Evolutionary conservation across 495 filamentous ascomycete species (phyloP), one percentile per base, ranked within the genome.

Genomic region (Penicillium ochrochloron): DNA sequence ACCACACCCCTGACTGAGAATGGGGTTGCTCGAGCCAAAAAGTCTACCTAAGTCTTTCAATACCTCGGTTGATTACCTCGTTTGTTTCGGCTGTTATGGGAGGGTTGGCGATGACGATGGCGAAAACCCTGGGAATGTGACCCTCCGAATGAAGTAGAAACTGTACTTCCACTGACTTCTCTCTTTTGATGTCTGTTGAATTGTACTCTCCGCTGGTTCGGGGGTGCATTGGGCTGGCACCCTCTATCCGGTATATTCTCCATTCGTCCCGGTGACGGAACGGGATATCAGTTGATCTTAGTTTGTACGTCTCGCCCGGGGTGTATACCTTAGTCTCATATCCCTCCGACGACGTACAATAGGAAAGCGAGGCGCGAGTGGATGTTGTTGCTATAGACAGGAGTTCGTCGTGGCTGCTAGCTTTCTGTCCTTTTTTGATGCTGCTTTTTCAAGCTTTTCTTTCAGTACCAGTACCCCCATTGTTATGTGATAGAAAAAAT

Each of bases 21-120:
- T 56, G 79, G 73, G 19, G 68, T 62, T 21, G 64, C 73, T 42
- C 64, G 56, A 39, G 66, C 57, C 35, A 84, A 84, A 67, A 85
- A 85, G 69, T 76, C 70, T 1, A 74, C 65, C 50, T 83, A 62
- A 75, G 51, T 27, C 57, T 14, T 15, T 37, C 53, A 27, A 27
- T n/a, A 21, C 19, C 17, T 42, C 14, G 27, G 15, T 35, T 61
- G 14, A 29, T 57, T 48, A 48, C 21, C 19, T 48, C 21, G 37
- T 12, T 55, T n/a, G 2, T 41, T 23, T 62, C 50, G 23, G 56
- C 35, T 55, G 46, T 2, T 5, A 14, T 17, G 31, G 14, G 44
- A 1, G 7, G 39, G 29, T 27, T 46, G 42, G 41, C 23, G 12
- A 50, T 31, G 17, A 9, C 10, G 42, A 27, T 27, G 1, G 25